Evolutionary conservation across 345 rosid species (phyloP).

Genomic region (Aethionema arabicum): DNA sequence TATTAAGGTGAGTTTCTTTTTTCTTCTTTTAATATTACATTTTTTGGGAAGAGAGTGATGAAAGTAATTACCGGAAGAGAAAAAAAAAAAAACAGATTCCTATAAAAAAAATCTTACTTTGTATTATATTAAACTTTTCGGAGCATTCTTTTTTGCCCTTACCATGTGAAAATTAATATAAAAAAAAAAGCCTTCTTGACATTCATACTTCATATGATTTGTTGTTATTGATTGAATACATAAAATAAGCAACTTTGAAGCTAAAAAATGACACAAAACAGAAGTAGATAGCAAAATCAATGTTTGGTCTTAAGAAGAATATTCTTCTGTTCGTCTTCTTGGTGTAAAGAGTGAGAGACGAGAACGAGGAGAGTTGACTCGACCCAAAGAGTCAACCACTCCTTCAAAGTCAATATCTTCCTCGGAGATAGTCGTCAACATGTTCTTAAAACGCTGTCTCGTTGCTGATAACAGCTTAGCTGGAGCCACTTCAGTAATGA

Average conservation of each 20-base stretch:
- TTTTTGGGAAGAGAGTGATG: conserved; percentile 36
- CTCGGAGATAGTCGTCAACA: conserved; percentile 48
- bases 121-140: conserved; percentile 24
- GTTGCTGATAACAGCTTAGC: conserved; percentile 41
- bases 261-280: conserved; percentile 2
- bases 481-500: conserved; percentile 54
- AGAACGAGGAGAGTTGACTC: conserved; percentile 26
- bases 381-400: conserved; percentile 33
- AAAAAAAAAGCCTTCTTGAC: not conserved
- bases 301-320: conserved; percentile 21
- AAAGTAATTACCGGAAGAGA: conserved; percentile 22
- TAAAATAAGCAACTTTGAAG: not conserved
- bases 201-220: conserved; percentile 1
- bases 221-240: not conserved
- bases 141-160: no score
- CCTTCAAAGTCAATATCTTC: conserved; percentile 45
- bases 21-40: conserved; percentile 30
- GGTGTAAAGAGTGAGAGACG: conserved; percentile 29
- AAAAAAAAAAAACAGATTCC: not conserved
- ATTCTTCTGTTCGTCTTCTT: conserved; percentile 22
- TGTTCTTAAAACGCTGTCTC: conserved; percentile 41
- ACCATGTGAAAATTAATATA: conserved; percentile 1
- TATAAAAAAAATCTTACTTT: conserved; percentile 9
- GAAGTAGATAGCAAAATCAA: not conserved
- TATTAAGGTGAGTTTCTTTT: conserved; percentile 10